Percentiles rank a stretch among this genome's conserved stretches.
These are phyloP conservation scores for Rhizopus stolonifer DNA, from an alignment of 371 early-diverging fungal genomes.

Conservation along the genomic window DNA sequence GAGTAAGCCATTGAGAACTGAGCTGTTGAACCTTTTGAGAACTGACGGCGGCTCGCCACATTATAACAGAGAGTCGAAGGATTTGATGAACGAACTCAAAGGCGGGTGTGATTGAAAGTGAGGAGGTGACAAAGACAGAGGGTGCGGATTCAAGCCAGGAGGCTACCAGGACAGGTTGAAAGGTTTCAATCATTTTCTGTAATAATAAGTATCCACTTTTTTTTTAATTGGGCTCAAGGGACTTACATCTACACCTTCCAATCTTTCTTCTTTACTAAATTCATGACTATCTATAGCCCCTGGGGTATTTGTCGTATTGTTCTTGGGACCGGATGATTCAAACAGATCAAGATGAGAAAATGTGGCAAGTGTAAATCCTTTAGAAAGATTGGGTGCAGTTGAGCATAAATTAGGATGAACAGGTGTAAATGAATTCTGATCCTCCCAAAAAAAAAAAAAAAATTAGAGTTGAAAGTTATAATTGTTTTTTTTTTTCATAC, in stretches of 20 bases:
- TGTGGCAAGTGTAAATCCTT: slow-evolving; percentile 13
- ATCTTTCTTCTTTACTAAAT: slow-evolving; percentile 27
- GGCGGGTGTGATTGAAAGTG: slow-evolving; percentile 44
- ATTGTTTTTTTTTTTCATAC: slow-evolving; percentile 9
- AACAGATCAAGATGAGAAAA: slow-evolving; percentile 38
- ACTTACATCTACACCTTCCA: slow-evolving; percentile 23
- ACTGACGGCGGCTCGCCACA: slow-evolving; percentile 65
- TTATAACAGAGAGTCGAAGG: slow-evolving; percentile 55
- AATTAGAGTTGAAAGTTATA: background rate
- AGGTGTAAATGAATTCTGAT: slow-evolving; percentile 21
- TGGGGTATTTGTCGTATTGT: background rate
- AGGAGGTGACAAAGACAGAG: slow-evolving; percentile 50
- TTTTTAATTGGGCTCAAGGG: too few species aligned
- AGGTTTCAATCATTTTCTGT: slow-evolving; percentile 47
- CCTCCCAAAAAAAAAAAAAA: background rate
- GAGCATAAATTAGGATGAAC: slow-evolving; percentile 16
- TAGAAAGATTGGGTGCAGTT: slow-evolving; percentile 23
- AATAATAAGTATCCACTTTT: too few species aligned
- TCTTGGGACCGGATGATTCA: slow-evolving; percentile 34
- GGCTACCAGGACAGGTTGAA: slow-evolving; percentile 66
- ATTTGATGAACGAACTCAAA: slow-evolving; percentile 51
- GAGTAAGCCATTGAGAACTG: slow-evolving; percentile 41
- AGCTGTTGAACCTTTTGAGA: slow-evolving; percentile 20
- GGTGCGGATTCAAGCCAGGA: slow-evolving; percentile 77
- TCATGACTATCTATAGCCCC: slow-evolving; percentile 14